Percentiles rank a stretch among this genome's conserved stretches.
Evolutionary conservation across 345 rosid genomes (phyloP).

Genomic region (Populus pruinosa): DNA sequence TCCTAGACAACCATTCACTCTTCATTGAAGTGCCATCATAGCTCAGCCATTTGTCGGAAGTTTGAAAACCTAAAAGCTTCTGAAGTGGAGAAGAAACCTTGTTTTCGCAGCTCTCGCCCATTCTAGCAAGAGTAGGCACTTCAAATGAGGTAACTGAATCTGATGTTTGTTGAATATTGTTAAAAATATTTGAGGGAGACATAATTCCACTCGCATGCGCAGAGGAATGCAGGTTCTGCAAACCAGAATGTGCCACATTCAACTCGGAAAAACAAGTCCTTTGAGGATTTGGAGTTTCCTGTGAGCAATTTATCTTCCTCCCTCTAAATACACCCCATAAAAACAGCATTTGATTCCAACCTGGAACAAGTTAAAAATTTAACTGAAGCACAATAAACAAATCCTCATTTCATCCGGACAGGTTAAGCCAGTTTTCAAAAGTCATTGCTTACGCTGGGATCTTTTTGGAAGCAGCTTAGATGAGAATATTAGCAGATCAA

Average conservation of each 20-base stretch:
- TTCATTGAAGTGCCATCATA: neutral
- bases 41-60: neutral
- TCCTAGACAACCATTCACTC: constrained; percentile 6
- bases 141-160: neutral
- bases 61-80: constrained; percentile 4
- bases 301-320: constrained; percentile 1
- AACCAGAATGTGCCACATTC: constrained; percentile 4
- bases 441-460: neutral
- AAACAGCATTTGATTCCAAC: constrained; percentile 24
- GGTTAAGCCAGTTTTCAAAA: neutral
- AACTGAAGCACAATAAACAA: neutral
- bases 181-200: neutral
- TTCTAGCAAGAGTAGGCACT: neutral
- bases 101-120: constrained; percentile 8
- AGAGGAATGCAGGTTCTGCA: constrained; percentile 1
- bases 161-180: neutral
- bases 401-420: neutral
- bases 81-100: constrained; percentile 4
- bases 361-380: constrained; percentile 17
- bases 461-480: neutral
- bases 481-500: neutral
- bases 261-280: neutral
- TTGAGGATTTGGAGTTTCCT: neutral
- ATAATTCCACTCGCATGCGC: constrained; percentile 4
- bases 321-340: constrained; percentile 33